Percentiles rank a stretch among this genome's conserved stretches.
phyloP scores from a whole-genome alignment of 208 protist species.

The Acanthamoeba royreba region DNA sequence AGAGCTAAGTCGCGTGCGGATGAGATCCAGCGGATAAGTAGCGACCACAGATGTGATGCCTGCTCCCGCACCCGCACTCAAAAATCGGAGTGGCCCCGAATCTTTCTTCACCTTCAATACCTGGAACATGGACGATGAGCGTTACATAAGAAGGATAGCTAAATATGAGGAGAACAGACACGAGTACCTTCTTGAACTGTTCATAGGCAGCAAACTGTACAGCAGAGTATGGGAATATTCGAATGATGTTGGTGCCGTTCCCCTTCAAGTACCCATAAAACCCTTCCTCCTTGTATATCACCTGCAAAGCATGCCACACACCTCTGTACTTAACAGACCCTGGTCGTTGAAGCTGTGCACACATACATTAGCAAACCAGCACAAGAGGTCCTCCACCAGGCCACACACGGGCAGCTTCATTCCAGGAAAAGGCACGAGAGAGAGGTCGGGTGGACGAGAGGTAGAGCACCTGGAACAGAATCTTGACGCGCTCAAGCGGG shows the following conservation, averaged over 20 bases:
- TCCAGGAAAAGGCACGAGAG: neutral
- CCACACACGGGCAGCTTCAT: neutral
- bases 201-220: constrained; percentile 92
- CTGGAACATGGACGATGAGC: constrained; percentile 62
- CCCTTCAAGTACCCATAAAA: constrained; percentile 87
- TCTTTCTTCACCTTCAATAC: constrained; percentile 35
- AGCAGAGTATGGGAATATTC: constrained; percentile 90
- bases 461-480: constrained; percentile 91
- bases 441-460: neutral
- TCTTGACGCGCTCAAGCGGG: constrained; percentile 91
- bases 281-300: constrained; percentile 86
- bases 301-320: constrained; percentile 76
- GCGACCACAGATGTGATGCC: constrained; percentile 87
- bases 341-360: neutral
- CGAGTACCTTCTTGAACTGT: constrained; percentile 82
- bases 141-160: neutral
- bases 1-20: constrained; percentile 87
- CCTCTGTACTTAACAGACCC: neutral
- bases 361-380: neutral
- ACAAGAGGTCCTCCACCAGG: neutral
- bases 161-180: neutral
- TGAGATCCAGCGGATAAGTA: constrained; percentile 92
- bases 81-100: constrained; percentile 19
- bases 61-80: constrained; percentile 85
- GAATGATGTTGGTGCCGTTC: constrained; percentile 93